Percentiles rank a stretch among this genome's conserved stretches.
phyloP scores from a whole-genome alignment of 139 green algal species.

The Mesotaenium endlicherianum region DNA sequence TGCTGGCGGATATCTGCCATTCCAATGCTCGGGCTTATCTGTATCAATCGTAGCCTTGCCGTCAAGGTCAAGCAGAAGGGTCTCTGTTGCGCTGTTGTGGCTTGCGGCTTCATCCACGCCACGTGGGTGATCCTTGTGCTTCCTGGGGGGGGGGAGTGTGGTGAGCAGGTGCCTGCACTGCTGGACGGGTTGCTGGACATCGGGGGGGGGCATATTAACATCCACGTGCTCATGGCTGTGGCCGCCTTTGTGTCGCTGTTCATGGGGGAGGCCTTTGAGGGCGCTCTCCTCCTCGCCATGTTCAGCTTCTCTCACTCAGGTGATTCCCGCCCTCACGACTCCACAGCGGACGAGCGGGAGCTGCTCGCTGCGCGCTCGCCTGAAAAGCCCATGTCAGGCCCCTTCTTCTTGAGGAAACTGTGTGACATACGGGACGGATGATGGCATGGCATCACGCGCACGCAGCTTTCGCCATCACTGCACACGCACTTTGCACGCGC shows the following conservation, averaged over 20 bases:
- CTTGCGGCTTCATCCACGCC: not conserved
- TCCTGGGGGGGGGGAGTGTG: not conserved
- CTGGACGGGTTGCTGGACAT: slow-evolving; percentile 57
- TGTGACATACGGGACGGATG: no score
- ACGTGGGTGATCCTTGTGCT: not conserved
- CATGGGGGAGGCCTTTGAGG: slow-evolving; percentile 56
- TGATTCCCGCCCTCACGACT: slow-evolving; percentile 1
- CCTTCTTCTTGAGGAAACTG: no score
- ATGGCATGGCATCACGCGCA: no score
- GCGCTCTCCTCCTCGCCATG: slow-evolving; percentile 56
- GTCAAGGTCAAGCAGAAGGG: not conserved
- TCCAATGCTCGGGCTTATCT: no score
- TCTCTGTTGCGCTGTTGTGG: not conserved
- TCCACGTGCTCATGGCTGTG: slow-evolving; percentile 62
- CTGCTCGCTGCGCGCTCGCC: no score
- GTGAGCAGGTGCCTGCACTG: slow-evolving; percentile 42
- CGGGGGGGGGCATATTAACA: slow-evolving; percentile 54
- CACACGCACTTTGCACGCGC: no score
- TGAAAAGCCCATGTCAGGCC: no score
- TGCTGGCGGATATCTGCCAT: not conserved
- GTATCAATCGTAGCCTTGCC: not conserved
- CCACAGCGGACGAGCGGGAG: no score
- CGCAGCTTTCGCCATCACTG: no score
- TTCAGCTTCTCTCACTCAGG: slow-evolving; percentile 55
- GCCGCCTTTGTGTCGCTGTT: slow-evolving; percentile 55